Conservation (phyloP, 139 green algal genomes). For the Chlamydomonas asymmetrica region DNA sequence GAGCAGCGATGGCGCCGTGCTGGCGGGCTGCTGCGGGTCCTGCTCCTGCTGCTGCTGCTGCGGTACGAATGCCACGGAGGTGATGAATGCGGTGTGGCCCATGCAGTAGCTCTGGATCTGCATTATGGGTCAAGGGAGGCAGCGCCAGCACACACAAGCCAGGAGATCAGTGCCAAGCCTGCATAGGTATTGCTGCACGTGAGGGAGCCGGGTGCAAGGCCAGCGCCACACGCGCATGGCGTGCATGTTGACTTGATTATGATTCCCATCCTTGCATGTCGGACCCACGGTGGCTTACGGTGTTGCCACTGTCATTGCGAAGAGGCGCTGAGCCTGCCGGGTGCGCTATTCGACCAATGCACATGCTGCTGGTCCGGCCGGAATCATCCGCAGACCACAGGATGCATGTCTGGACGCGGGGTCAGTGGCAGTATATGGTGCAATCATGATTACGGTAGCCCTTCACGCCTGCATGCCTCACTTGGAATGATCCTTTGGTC, state of each 20-base stretch:
- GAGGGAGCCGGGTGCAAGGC: not conserved
- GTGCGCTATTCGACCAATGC: not conserved
- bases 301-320: no score
- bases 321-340: no score
- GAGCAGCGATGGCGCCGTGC: slow-evolving; percentile 37
- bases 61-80: slow-evolving; percentile 55
- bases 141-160: slow-evolving; percentile 69
- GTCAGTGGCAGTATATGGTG: not conserved
- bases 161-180: slow-evolving; percentile 36
- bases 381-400: not conserved
- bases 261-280: not conserved
- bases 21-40: not conserved
- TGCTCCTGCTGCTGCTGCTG: slow-evolving; percentile 2
- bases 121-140: no score
- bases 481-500: not conserved
- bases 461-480: not conserved
- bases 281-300: no score
- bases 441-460: not conserved
- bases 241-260: not conserved
- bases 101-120: slow-evolving; percentile 89
- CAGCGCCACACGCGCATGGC: not conserved
- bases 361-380: not conserved
- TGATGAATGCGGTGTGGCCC: slow-evolving; percentile 78
- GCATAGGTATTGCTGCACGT: slow-evolving; percentile 12
- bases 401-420: not conserved